phyloP scores from a whole-genome alignment of 164 flowering plant genomes.

The Piper betle region DNA sequence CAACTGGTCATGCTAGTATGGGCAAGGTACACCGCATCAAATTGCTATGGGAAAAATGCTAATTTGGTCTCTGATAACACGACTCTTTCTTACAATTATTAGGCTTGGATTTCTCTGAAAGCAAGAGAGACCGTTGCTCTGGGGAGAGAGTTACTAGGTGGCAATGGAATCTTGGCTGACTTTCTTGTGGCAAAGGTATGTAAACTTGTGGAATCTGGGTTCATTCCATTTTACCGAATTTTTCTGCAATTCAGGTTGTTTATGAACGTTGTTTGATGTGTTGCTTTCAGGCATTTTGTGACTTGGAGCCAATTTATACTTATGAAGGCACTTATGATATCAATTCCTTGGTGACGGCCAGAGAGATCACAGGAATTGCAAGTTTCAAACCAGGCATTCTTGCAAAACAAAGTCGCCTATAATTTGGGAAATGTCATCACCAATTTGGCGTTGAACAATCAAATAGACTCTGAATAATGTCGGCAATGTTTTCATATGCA shows the following conservation, averaged over 20 bases:
- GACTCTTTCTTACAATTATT: conserved; percentile 4
- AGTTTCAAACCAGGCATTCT: conserved; percentile 61
- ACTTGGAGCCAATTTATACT: conserved; percentile 84
- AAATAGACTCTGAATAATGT: background rate
- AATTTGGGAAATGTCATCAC: background rate
- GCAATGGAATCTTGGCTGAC: conserved; percentile 86
- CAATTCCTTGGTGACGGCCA: conserved; percentile 77
- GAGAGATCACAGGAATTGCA: conserved; percentile 82
- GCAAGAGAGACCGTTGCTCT: conserved; percentile 84
- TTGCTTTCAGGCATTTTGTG: conserved; percentile 76
- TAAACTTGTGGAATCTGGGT: background rate
- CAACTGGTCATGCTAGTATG: conserved; percentile 90
- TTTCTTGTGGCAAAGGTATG: conserved; percentile 88
- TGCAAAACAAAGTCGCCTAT: conserved; percentile 46
- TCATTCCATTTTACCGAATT: background rate
- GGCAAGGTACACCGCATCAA: conserved; percentile 48
- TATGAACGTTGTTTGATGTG: background rate
- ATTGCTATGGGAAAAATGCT: background rate
- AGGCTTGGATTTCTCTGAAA: conserved; percentile 78
- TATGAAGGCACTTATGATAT: conserved; percentile 95
- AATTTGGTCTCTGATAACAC: background rate
- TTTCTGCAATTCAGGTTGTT: no score
- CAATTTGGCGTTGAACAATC: background rate
- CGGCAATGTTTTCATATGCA: no score
- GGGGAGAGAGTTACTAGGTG: conserved; percentile 91